Evolutionary conservation across 257 asterid species (phyloP), one percentile per base, ranked within the genome.

Genomic region (Thymus mandschuricus): DNA sequence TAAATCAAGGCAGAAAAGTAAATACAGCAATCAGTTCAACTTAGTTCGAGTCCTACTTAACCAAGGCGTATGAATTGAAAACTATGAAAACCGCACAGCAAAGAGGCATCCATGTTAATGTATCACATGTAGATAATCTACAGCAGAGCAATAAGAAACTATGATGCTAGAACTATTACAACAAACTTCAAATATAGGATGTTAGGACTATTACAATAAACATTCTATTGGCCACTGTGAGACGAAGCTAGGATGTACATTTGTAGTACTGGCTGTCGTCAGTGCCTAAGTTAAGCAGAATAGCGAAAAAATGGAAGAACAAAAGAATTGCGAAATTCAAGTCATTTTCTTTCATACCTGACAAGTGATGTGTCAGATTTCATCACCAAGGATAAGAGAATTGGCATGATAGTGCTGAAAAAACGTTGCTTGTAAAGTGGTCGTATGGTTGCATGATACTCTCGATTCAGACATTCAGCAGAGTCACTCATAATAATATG

Each of bases 361-460:
- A 75, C 75, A 60, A 72, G 57, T 72, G 86, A 74, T 46, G 87
- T 81, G 52, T 86, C 81, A 46, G 84, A 74, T 79, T 89, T 85
- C 75, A 77, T 67, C 60, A 87, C 64, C 70, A 87, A 69, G 49
- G 94, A 82, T 59, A 78, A 75, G 68, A 92, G 76, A 65, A 95
- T 84, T 41, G 98, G 98, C 82, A 81, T 68, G 76, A 92, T 62
- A 29, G 80, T 88, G 83, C 81, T 95, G 84, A 83, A 95, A 80
- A 92, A 88, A 0, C 98, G 95, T 69, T 95, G 99, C 92, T 95
- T 95, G 82, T 92, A 89, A 76, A 95, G 96, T 50, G 98, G 99
- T 31, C 96, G 87, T 30, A 89, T 66, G 30, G 66, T 80, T 59
- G 97, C 93, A 83, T 95, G 96, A 73, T 84, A 83, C 30, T 78